phyloP scores from a whole-genome alignment of 129 eudicot genomes.

The Lactuca saligna region DNA sequence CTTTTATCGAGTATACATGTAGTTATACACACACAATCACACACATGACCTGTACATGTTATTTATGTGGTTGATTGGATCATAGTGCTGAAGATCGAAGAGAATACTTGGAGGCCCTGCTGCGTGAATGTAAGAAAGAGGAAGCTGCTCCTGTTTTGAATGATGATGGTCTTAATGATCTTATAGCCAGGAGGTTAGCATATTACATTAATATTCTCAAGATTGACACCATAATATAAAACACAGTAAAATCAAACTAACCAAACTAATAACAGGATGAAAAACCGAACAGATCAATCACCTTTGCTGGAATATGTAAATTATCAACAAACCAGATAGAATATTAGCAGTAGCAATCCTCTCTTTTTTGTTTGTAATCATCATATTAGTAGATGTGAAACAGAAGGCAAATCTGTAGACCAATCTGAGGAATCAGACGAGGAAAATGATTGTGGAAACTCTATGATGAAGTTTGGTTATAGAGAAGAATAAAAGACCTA shows the following conservation, averaged over 20 bases:
- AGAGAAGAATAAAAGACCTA: neutral
- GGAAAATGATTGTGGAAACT: neutral
- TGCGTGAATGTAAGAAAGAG: constrained; percentile 95
- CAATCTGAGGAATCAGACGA: neutral
- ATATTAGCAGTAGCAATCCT: neutral
- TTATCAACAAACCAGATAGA: neutral
- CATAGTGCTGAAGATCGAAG: constrained; percentile 96
- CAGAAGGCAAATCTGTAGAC: neutral
- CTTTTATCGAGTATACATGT: constrained; percentile 1
- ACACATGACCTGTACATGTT: neutral
- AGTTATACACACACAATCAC: neutral
- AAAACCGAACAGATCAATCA: neutral
- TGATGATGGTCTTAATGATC: constrained; percentile 87
- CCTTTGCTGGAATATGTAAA: neutral
- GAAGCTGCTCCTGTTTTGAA: constrained; percentile 94
- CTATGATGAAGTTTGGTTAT: neutral
- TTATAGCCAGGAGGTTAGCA: constrained; percentile 84
- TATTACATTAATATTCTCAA: neutral
- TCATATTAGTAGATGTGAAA: neutral
- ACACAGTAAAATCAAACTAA: neutral
- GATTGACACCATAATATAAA: constrained; percentile 1
- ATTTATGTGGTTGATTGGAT: constrained; percentile 17
- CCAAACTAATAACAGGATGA: neutral
- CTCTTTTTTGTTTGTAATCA: neutral
- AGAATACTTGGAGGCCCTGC: constrained; percentile 95